phyloP scores from a whole-genome alignment of 306 rosid genomes.

The Corylus americana region DNA sequence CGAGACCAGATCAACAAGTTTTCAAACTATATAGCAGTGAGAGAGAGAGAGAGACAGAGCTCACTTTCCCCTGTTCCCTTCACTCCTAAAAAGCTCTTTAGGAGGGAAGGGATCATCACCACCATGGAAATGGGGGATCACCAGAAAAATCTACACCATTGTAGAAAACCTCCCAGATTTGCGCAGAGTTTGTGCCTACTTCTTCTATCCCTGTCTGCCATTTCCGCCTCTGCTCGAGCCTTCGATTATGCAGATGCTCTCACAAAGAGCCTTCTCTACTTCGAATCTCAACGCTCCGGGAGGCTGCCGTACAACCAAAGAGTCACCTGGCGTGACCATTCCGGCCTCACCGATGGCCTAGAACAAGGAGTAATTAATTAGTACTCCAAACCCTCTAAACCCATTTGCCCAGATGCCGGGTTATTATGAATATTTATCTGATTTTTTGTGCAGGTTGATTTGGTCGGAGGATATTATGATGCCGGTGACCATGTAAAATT shows the following conservation, averaged over 20 bases:
- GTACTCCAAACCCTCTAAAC: slow-evolving; percentile 15
- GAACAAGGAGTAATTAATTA: slow-evolving; percentile 68
- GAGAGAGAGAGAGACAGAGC: neutral
- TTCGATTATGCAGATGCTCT: slow-evolving; percentile 80
- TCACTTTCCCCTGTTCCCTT: slow-evolving; percentile 38
- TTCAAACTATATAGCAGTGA: slow-evolving; percentile 11
- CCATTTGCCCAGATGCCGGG: neutral
- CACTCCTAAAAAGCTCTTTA: slow-evolving; percentile 44
- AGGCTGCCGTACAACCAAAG: slow-evolving; percentile 89
- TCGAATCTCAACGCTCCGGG: slow-evolving; percentile 95
- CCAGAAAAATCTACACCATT: slow-evolving; percentile 6
- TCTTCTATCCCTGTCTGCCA: slow-evolving; percentile 33
- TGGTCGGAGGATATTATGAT: slow-evolving; percentile 96
- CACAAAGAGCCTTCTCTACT: slow-evolving; percentile 82
- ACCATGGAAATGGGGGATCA: slow-evolving; percentile 43
- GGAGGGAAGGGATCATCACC: slow-evolving; percentile 40
- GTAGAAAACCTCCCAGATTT: slow-evolving; percentile 6
- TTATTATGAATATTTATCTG: neutral
- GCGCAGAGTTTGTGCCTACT: slow-evolving; percentile 37
- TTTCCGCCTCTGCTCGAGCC: slow-evolving; percentile 34
- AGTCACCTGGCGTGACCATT: slow-evolving; percentile 89
- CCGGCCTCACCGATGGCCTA: slow-evolving; percentile 95
- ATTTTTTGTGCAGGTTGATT: slow-evolving; percentile 61
- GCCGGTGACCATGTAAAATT: slow-evolving; percentile 99
- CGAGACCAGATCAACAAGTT: slow-evolving; percentile 22